Evolutionary conservation across 768 basidiomycete genomes (phyloP), one percentile per base, ranked within the genome.

Genomic region (Strobilomyces confusus): DNA sequence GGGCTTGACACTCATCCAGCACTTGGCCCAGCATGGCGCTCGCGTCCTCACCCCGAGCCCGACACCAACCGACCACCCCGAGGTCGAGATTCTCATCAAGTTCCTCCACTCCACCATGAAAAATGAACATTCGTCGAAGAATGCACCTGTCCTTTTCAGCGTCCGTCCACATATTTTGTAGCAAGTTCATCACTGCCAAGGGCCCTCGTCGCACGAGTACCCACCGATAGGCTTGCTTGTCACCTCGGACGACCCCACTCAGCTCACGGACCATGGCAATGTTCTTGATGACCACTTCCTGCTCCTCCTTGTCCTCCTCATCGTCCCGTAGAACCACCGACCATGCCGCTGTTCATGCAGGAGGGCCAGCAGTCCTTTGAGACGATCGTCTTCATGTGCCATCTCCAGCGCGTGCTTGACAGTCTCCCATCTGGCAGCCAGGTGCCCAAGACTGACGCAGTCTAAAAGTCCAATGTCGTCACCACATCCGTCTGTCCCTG

Each of bases 321-420:
- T 88, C 23, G 86, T 0, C 92, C 93, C 0, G 76, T 79, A 17
- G 93, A 94, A 65, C 57, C 58, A 54, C 67, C 63, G 9, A 61
- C 66, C 4, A 56, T 62, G 15, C 58, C 64, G 1, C 44, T 78
- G 8, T 74, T 85, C 58, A 69, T 80, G n/a, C 66, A 67, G 6
- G 89, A 92, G 69, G 87, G 88, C 19, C 74, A 73, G 26, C 75
- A 87, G 43, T 78, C 88, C 2, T 71, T 91, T 19, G 79, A 86
- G 38, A 80, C 79, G 17, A 64, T 79, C 48, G 71, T 89, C 49
- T 71, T 89, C 44, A 86, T 84, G 40, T 78, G 83, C 8, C 92
- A 95, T 71, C 77, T 97, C 5, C 92, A 95, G 64, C 81, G 87
- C 12, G 80, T 95, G 25, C 72, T 95, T 29, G 89, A 95, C 60